Percentiles rank a stretch among this genome's conserved stretches.
phyloP scores from a whole-genome alignment of 164 flowering plant species.

The Litsea cubeba region DNA sequence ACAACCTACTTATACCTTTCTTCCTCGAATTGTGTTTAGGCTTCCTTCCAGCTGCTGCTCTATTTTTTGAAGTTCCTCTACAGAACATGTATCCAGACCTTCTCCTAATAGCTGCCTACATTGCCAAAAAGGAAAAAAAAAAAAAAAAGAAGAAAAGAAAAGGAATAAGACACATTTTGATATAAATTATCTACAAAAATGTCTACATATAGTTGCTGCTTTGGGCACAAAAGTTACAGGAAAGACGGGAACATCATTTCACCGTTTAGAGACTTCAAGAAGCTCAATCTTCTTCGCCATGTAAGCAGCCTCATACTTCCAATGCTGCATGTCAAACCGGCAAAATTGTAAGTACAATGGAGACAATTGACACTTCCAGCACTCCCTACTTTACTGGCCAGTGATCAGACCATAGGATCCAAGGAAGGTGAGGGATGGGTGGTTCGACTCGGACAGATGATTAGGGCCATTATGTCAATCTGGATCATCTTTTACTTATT shows the following conservation, averaged over 20 bases:
- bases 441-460: too few species aligned
- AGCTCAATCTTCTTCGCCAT: conserved; percentile 70
- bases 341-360: not conserved
- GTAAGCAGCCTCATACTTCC: conserved; percentile 55
- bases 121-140: too few species aligned
- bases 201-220: not conserved
- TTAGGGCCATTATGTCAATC: too few species aligned
- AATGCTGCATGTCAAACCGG: conserved; percentile 41
- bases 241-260: not conserved
- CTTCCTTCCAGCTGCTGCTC: conserved; percentile 70
- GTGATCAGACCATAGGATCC: too few species aligned
- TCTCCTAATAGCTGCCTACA: conserved; percentile 79
- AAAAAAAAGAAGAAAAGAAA: too few species aligned
- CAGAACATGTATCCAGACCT: conserved; percentile 47
- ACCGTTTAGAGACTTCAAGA: conserved; percentile 71
- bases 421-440: too few species aligned
- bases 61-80: conserved; percentile 61
- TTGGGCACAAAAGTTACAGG: not conserved
- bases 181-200: not conserved
- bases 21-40: conserved; percentile 45
- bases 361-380: not conserved
- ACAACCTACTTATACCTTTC: conserved; percentile 42
- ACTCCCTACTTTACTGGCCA: too few species aligned
- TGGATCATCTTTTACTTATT: too few species aligned
- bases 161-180: not conserved